phyloP scores from a whole-genome alignment of 2,329 filamentous ascomycete species.

The Septoria petroselini region DNA sequence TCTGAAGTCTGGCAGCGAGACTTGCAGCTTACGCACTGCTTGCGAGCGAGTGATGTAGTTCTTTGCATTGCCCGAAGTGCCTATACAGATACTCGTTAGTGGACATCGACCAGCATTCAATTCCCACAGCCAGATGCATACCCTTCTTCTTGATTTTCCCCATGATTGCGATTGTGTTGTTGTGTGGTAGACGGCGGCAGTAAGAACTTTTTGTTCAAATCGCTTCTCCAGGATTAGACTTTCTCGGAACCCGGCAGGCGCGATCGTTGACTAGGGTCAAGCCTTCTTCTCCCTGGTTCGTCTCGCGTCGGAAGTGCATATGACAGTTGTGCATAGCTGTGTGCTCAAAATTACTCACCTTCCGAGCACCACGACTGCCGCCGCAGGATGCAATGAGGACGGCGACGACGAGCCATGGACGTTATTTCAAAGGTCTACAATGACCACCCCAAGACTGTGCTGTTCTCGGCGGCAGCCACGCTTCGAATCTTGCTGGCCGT shows the following conservation, averaged over 20 bases:
- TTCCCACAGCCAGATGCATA: conserved; percentile 34
- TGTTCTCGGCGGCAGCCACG: conserved; percentile 73
- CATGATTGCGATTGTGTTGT: conserved; percentile 48
- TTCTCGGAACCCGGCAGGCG: background rate
- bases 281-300: too few relatives aligned
- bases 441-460: conserved; percentile 52
- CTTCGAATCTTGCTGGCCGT: conserved; percentile 77
- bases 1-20: conserved; percentile 94
- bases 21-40: conserved; percentile 95
- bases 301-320: background rate
- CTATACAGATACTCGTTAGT: conserved; percentile 40
- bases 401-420: conserved; percentile 22
- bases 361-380: background rate
- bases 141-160: conserved; percentile 86
- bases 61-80: conserved; percentile 86
- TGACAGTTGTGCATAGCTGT: background rate
- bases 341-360: background rate
- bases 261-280: too few relatives aligned
- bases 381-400: conserved; percentile 18
- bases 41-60: conserved; percentile 98
- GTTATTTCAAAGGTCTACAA: conserved; percentile 30
- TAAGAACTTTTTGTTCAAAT: background rate
- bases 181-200: background rate
- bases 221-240: background rate
- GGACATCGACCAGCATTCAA: background rate